Base-by-base conservation (phyloP, 2,329 filamentous ascomycete genomes). In the Drechslerella dactyloides region DNA sequence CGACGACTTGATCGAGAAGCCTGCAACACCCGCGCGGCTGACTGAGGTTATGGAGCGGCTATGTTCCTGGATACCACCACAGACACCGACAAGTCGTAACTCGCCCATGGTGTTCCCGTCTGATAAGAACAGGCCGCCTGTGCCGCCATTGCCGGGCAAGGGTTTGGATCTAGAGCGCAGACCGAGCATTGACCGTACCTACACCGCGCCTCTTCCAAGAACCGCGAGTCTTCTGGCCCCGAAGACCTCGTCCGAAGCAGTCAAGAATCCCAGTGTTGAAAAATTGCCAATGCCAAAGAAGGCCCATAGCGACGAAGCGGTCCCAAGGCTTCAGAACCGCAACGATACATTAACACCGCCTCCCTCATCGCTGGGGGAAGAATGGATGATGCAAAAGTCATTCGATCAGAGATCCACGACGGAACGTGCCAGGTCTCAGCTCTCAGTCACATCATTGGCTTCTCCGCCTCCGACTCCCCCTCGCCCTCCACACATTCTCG, bases 1-100 rank as follows among this genome's bases (percentile, higher is more conserved):
- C 77, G 93, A 97, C 79, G 91, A 90, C 0, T 83, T 99, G 57
- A 91, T 99, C 58, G 93, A 99, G 80, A 99, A 99, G 80, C 94
- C 94, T 24, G 96, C 96, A 37, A 97, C 93, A 42, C 88, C 91
- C 48, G 90, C 90, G 1, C 97, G 97, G 80, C 81, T 99, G 55
- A 91, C 88, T 0, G 93, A 99, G 77, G 91, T 94, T 0, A 83
- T 99, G 75, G 89, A 90, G 74, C 88, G 89, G 64, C 85, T 96
- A 27, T 99, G 94, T 78, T 90, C 96, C 77, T 99, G 94, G 94
- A 96, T 93, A 78, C 86, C 92, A 4, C 89, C 92, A 21, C 60
- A 64, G 27, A 72, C 68, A 1, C 68, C 68, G 13, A 72, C 68
- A 6, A 65, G 60, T 42, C 68, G 68, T 27, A 72, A 72, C 24